Base-by-base conservation (phyloP, 1,139 yeast species). In the Lodderomyces pseudojiufengensis region DNA sequence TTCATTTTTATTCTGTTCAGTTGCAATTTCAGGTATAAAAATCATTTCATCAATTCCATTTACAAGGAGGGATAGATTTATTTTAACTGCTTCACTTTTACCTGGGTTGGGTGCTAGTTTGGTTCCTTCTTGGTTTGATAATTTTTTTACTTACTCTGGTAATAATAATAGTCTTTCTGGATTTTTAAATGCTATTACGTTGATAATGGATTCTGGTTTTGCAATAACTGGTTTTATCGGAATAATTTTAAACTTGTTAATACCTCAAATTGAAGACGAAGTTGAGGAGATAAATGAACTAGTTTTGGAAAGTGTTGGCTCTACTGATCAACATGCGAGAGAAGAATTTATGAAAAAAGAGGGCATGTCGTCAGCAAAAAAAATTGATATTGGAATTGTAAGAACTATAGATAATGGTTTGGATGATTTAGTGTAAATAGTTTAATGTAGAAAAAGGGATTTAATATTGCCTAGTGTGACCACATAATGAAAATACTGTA, bases 161-260 rank as follows among this genome's bases (percentile, higher is more conserved):
- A 55, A 47, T 49, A 86, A 87, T 67, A 59, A 54, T 25, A 69
- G 80, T 2, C 69, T 85, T 39, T 49, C 56, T 37, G 95, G 96
- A 13, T 83, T 88, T 63, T 65, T 77, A 45, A 78, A 85, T 54
- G 96, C 96, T 39, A 82, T 88, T 45, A 71, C 75, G 32, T 74
- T 88, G 45, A 86, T 88, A 34, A 77, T 85, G 84, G 92, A 85
- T 57, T 84, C 95, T 15, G 90, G 95, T 27, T 87, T 83, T 54
- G 95, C 95, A 24, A 66, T 87, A 36, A 75, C 92, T 22, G 96
- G 95, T 12, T 70, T 88, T 48, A 50, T 85, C 31, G 95, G 88
- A 27, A 77, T 85, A 33, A 59, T 85, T 30, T 65, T 86, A 42
- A 87, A 87, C 63, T 63, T 84, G 47, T 29, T 81, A 25, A 63